Conservation (phyloP, 2,329 filamentous ascomycete species). For the Penicillium sp. region DNA sequence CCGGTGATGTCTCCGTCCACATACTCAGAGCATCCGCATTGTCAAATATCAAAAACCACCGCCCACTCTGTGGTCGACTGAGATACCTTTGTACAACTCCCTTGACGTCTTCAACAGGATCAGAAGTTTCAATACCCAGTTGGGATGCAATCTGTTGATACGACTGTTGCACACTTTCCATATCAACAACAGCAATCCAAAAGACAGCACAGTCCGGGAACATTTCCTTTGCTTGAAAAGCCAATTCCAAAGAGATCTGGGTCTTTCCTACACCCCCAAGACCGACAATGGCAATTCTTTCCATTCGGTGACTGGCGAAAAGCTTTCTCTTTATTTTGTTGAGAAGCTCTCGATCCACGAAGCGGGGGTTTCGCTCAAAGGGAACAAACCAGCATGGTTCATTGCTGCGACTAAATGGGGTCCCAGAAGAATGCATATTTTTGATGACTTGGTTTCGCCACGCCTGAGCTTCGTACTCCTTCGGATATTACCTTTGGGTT, state of each 20-base stretch:
- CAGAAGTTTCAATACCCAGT: constrained; percentile 2
- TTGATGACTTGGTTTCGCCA: not conserved
- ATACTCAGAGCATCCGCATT: constrained; percentile 30
- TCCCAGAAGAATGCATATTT: not conserved
- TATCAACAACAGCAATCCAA: constrained; percentile 29
- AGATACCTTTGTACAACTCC: constrained; percentile 13
- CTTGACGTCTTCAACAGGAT: constrained; percentile 9
- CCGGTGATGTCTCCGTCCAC: constrained; percentile 7
- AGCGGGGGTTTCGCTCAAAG: constrained; percentile 15
- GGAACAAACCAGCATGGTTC: constrained; percentile 11
- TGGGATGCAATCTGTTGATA: constrained; percentile 21
- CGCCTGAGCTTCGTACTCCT: constrained; percentile 1
- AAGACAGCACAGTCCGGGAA: constrained; percentile 25
- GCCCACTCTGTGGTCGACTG: constrained; percentile 6
- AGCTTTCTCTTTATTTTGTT: constrained; percentile 9
- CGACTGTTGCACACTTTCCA: constrained; percentile 23
- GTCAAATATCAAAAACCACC: constrained; percentile 32
- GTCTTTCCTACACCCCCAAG: constrained; percentile 29
- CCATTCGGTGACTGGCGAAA: not conserved
- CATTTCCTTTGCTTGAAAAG: constrained; percentile 18
- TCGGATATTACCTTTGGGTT: not conserved
- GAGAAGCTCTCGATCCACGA: constrained; percentile 17
- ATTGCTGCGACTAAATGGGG: not conserved
- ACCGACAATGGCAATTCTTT: constrained; percentile 13
- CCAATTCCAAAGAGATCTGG: constrained; percentile 28